A percentile compares a stretch with the other conserved stretches of the same genome.
phyloP scores from a whole-genome alignment of 2,329 filamentous ascomycete species.

The Metarhizium sp. region DNA sequence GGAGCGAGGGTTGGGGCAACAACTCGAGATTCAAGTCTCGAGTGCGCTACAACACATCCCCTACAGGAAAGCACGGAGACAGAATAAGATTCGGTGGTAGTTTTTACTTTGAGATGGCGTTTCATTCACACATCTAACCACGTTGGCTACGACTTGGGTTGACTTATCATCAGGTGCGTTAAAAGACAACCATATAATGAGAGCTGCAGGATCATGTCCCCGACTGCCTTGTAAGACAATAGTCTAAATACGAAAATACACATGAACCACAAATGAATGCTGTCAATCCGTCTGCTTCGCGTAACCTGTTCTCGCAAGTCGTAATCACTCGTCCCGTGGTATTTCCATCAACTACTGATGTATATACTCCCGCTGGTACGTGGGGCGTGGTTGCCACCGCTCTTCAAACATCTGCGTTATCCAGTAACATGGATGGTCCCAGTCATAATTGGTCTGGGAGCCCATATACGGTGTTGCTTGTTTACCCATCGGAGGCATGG shows the following conservation, averaged over 20 bases:
- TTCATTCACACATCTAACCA: background rate
- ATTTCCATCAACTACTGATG: background rate
- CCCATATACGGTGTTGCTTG: conserved; percentile 13
- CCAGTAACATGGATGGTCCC: conserved; percentile 35
- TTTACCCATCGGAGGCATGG: background rate
- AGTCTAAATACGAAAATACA: background rate
- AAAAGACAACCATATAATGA: background rate
- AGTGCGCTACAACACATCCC: background rate
- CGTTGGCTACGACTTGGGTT: background rate
- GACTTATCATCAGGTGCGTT: background rate
- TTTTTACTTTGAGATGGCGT: background rate
- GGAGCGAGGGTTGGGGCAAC: background rate
- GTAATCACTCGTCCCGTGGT: background rate
- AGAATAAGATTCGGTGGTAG: background rate
- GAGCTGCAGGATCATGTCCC: background rate
- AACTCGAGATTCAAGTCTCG: background rate
- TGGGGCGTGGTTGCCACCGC: conserved; percentile 26
- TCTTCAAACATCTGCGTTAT: conserved; percentile 36
- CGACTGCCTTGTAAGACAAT: background rate
- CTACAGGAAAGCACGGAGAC: background rate
- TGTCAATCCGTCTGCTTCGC: background rate
- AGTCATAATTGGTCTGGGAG: conserved; percentile 16
- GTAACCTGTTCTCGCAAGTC: background rate
- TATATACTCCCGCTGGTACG: conserved; percentile 17
- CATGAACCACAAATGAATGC: background rate